Base-by-base conservation (phyloP, 2,329 filamentous ascomycete genomes). In the Botrytis squamosa region DNA sequence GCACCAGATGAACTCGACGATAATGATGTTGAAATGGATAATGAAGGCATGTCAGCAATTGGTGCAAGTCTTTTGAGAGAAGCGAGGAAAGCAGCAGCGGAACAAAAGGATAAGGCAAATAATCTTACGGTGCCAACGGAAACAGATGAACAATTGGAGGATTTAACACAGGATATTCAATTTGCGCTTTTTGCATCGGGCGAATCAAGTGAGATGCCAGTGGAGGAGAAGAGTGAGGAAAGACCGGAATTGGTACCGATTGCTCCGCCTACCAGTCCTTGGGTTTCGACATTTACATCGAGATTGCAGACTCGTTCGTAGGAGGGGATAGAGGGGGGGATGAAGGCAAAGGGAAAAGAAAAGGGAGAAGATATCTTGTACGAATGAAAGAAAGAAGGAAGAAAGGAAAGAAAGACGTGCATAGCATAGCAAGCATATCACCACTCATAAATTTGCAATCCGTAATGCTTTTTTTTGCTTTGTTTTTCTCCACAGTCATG, bases 1-100 rank as follows among this genome's bases (percentile, higher is more conserved):
- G 86, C 88, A 4, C 86, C 59, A 38, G 92, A 95, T 75, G 92
- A 95, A 66, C 83, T 90, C 8, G 84, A 87, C 18, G 82, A 74
- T 16, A 68, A 68, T 29, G 75, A 77, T n/a, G 77, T 75, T n/a
- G 75, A 76, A 33, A 69, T 60, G 4, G 78, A 80, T 44, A 77
- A 79, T 44, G 79, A 81, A 68, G 80, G 78, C 0, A 77, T 81
- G 78, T 78, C 76, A 57, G 76, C 78, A 44, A 76, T 80, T 22
- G 79, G 78, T 5, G 75, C 76, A 8, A 72, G 69, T 38, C 74
- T 81, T 66, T 64, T 81, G 22, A 74, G 76, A 74, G 78, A 81
- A 74, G 79, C 78, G 10, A 77, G 78, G 71, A 75, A 75, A 55
- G 76, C 77, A 18, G 77, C 77, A 20, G 75, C 74, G 12, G 74